phyloP scores from a whole-genome alignment of 495 filamentous ascomycete species.

The Penicillium nucicola region DNA sequence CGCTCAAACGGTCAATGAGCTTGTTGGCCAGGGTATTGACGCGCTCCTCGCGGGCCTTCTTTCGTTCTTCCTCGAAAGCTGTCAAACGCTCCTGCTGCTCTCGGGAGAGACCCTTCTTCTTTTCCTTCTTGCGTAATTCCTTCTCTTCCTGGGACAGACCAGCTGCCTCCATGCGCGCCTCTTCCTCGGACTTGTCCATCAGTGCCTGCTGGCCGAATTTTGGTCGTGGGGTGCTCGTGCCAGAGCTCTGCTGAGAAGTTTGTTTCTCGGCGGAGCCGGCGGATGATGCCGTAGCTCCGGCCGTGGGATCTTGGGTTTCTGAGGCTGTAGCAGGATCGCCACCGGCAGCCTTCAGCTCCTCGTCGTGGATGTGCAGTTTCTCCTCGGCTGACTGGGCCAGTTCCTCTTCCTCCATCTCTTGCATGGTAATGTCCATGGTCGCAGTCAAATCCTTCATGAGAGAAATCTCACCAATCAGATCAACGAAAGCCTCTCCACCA shows the following conservation, averaged over 20 bases:
- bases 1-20: constrained; percentile 82
- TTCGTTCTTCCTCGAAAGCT: constrained; percentile 84
- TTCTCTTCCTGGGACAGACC: constrained; percentile 74
- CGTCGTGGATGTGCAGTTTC: constrained; percentile 46
- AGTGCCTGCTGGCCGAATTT: constrained; percentile 73
- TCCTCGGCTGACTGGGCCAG: constrained; percentile 51
- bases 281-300: constrained; percentile 19
- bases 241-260: constrained; percentile 42
- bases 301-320: constrained; percentile 18
- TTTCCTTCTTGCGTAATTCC: constrained; percentile 74
- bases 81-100: constrained; percentile 89
- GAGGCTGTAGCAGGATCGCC: constrained; percentile 22
- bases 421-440: constrained; percentile 87
- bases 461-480: constrained; percentile 87
- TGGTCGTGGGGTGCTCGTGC: constrained; percentile 66
- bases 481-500: constrained; percentile 91
- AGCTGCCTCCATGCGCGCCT: constrained; percentile 65
- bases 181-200: constrained; percentile 86
- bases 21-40: constrained; percentile 80
- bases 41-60: constrained; percentile 81
- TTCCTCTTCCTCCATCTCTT: constrained; percentile 64
- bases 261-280: constrained; percentile 16
- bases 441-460: constrained; percentile 88
- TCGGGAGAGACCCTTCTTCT: constrained; percentile 81
- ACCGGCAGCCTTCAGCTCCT: constrained; percentile 35